A percentile compares a stretch with the other conserved stretches of the same genome.
These are phyloP conservation scores for Megacollybia platyphylla DNA, from an alignment of 1,284 basidiomycete genomes.

Conservation along the genomic window DNA sequence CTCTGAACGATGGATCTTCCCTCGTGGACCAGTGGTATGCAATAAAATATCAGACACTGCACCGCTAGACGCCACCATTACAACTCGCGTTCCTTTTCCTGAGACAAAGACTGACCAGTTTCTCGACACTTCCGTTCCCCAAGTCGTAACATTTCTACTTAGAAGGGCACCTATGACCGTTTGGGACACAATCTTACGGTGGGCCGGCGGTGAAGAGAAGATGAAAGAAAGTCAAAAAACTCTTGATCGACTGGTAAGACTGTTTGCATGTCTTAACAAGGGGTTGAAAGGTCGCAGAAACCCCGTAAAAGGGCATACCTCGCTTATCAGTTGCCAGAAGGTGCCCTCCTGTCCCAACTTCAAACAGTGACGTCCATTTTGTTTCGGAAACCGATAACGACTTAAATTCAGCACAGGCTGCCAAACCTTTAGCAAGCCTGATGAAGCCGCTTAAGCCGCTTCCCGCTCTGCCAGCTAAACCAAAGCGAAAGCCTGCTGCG, in stretches of 20 bases:
- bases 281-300: background rate
- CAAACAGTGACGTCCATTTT: constrained; percentile 28
- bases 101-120: background rate
- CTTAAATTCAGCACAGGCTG: background rate
- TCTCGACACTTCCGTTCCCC: constrained; percentile 10
- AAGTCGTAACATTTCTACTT: constrained; percentile 34
- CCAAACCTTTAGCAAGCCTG: constrained; percentile 4
- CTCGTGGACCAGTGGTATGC: constrained; percentile 39
- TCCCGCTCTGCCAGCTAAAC: constrained; percentile 10
- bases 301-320: constrained; percentile 34
- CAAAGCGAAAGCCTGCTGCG: constrained; percentile 14
- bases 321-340: constrained; percentile 41
- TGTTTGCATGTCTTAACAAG: background rate
- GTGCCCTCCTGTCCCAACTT: constrained; percentile 42
- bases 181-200: constrained; percentile 41
- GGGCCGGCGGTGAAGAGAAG: constrained; percentile 41
- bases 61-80: constrained; percentile 21
- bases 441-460: constrained; percentile 40
- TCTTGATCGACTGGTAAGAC: constrained; percentile 27
- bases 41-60: constrained; percentile 16
- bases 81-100: constrained; percentile 20
- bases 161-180: constrained; percentile 28
- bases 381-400: background rate
- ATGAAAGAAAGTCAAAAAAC: constrained; percentile 25
- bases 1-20: constrained; percentile 50